These are phyloP conservation scores for Fusarium sp. DNA, from an alignment of 2,329 filamentous ascomycete species.

Conservation along the genomic window DNA sequence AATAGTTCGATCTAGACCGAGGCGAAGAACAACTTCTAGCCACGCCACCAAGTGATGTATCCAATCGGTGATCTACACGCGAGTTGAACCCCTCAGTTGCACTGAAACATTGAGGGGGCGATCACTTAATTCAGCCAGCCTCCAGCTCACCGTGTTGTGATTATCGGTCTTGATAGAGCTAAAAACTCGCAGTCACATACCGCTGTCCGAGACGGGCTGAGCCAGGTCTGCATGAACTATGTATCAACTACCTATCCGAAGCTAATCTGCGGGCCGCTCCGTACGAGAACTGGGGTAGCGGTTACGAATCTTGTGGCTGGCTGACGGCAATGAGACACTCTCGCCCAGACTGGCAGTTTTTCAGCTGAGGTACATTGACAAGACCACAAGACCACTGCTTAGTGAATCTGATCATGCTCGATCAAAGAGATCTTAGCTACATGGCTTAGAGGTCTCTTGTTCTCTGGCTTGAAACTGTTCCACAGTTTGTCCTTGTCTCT, in stretches of 20 bases:
- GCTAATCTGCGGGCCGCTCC: background rate
- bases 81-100: background rate
- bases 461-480: no score
- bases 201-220: background rate
- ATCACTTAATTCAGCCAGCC: background rate
- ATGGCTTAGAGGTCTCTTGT: background rate
- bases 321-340: background rate
- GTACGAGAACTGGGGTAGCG: background rate
- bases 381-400: background rate
- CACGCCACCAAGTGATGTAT: background rate
- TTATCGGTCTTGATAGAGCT: background rate
- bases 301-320: background rate
- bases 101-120: background rate
- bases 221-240: background rate
- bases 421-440: background rate
- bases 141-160: background rate
- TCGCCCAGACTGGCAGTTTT: background rate
- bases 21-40: background rate
- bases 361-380: background rate
- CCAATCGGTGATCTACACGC: background rate
- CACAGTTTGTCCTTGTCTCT: no score
- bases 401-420: background rate
- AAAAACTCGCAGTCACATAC: background rate
- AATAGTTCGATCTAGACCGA: background rate
- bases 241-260: background rate